phyloP scores from a whole-genome alignment of 345 rosid genomes.

The Dovyalis caffra region DNA sequence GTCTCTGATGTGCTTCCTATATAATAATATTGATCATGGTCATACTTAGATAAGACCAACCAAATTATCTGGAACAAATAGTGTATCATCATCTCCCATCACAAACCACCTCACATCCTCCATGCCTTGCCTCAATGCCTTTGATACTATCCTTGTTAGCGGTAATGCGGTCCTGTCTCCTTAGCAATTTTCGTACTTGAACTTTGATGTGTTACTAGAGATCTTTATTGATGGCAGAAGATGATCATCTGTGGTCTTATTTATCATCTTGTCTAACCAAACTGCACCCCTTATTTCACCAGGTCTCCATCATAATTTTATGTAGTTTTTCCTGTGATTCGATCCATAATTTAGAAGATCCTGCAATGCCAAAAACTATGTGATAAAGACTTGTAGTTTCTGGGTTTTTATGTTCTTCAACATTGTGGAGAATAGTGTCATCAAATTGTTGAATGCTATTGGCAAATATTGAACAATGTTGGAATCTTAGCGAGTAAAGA shows the following conservation, averaged over 20 bases:
- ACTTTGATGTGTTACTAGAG: slow-evolving; percentile 51
- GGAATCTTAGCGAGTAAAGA: too few relatives aligned
- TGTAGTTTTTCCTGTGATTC: slow-evolving; percentile 58
- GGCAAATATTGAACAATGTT: too few relatives aligned
- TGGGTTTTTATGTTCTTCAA: too few relatives aligned
- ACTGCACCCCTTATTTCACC: slow-evolving; percentile 55
- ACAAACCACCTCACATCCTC: too few relatives aligned
- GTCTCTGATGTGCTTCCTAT: slow-evolving; percentile 76
- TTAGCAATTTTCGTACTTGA: slow-evolving; percentile 44
- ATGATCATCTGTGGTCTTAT: slow-evolving; percentile 23
- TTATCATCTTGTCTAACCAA: slow-evolving; percentile 59
- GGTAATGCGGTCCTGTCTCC: slow-evolving; percentile 67
- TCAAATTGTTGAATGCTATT: too few relatives aligned
- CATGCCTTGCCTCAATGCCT: slow-evolving; percentile 61
- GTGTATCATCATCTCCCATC: too few relatives aligned
- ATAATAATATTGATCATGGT: slow-evolving; percentile 60
- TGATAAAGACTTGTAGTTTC: slow-evolving; percentile 45
- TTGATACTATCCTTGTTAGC: slow-evolving; percentile 44
- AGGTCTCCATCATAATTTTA: slow-evolving; percentile 72
- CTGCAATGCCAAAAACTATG: slow-evolving; percentile 69
- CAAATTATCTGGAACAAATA: slow-evolving; percentile 62
- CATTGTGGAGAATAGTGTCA: too few relatives aligned
- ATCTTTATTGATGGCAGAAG: slow-evolving; percentile 49
- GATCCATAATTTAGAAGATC: slow-evolving; percentile 63
- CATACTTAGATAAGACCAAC: slow-evolving; percentile 60